Evolutionary conservation across 768 basidiomycete genomes (phyloP).

Genomic region (Symmetrospora coprosmae): DNA sequence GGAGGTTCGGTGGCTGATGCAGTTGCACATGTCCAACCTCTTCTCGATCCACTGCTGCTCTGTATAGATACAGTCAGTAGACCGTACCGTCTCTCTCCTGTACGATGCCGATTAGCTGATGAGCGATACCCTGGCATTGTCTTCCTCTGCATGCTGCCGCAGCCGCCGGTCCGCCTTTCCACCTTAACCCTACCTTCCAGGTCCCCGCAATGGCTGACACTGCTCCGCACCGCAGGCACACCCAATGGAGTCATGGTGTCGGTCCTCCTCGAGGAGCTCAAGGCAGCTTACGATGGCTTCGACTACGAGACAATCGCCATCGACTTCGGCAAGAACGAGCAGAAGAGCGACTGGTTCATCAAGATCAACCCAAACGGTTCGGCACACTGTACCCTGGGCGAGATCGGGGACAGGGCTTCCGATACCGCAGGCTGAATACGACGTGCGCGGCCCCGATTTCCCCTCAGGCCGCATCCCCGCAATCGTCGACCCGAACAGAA

Average conservation of each 20-base stretch:
- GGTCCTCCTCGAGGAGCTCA: conserved; percentile 28
- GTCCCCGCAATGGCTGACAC: neutral
- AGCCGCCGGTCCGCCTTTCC: too few species aligned
- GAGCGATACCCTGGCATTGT: too few species aligned
- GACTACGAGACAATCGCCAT: conserved; percentile 23
- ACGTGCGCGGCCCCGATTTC: neutral
- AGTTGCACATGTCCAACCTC: neutral
- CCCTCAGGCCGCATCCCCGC: conserved; percentile 27
- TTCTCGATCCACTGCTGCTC: neutral
- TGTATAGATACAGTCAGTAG: conserved; percentile 1
- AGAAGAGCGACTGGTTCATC: conserved; percentile 9
- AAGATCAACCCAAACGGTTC: conserved; percentile 7
- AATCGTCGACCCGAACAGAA: conserved; percentile 25
- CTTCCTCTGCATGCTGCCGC: too few species aligned
- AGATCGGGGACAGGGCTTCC: too few species aligned
- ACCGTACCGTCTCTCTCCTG: too few species aligned
- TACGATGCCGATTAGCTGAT: too few species aligned
- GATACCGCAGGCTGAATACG: too few species aligned
- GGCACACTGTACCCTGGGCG: too few species aligned
- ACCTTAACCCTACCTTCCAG: too few species aligned
- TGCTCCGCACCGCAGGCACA: neutral
- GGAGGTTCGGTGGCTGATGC: neutral
- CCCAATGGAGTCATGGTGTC: neutral
- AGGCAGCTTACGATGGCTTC: conserved; percentile 15
- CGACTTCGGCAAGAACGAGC: conserved; percentile 24